Percentiles rank a stretch among this genome's conserved stretches.
Evolutionary conservation across 805 yeast genomes (phyloP).

Genomic region (Yamadazyma tumulicola): DNA sequence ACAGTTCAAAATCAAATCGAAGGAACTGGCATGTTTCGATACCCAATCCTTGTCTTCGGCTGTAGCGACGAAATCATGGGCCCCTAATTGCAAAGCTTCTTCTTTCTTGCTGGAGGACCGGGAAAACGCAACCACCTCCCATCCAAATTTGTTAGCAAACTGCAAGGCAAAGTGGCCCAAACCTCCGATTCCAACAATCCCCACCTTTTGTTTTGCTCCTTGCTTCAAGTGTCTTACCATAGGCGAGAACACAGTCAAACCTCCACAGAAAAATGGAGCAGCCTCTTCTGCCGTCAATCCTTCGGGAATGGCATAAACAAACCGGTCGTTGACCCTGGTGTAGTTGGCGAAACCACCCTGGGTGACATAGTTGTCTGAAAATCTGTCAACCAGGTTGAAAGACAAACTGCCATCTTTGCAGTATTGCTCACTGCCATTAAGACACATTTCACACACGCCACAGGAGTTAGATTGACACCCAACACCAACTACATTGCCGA

Average conservation of each 20-base stretch:
- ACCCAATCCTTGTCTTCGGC: constrained; percentile 43
- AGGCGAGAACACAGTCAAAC: constrained; percentile 53
- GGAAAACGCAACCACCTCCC: constrained; percentile 33
- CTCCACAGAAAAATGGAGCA: constrained; percentile 57
- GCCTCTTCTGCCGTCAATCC: constrained; percentile 37
- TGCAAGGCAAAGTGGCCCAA: constrained; percentile 62
- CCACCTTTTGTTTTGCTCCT: constrained; percentile 38
- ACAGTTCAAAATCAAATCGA: constrained; percentile 53
- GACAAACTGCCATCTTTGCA: constrained; percentile 53
- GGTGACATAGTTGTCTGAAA: constrained; percentile 19
- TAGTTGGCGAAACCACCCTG: constrained; percentile 52
- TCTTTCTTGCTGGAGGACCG: constrained; percentile 24
- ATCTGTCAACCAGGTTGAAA: constrained; percentile 41
- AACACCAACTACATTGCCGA: constrained; percentile 77
- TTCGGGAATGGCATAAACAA: constrained; percentile 48
- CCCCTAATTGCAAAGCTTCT: constrained; percentile 29
- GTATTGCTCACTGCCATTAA: constrained; percentile 36
- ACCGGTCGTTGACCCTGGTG: constrained; percentile 40
- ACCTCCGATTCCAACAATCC: constrained; percentile 64
- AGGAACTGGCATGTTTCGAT: constrained; percentile 21
- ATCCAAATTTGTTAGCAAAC: constrained; percentile 59
- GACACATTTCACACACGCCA: constrained; percentile 55
- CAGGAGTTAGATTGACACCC: constrained; percentile 71
- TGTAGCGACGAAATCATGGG: constrained; percentile 43
- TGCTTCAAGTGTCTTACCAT: constrained; percentile 35